Base-by-base conservation (phyloP, 768 basidiomycete genomes). In the Hypholoma sublateritium region DNA sequence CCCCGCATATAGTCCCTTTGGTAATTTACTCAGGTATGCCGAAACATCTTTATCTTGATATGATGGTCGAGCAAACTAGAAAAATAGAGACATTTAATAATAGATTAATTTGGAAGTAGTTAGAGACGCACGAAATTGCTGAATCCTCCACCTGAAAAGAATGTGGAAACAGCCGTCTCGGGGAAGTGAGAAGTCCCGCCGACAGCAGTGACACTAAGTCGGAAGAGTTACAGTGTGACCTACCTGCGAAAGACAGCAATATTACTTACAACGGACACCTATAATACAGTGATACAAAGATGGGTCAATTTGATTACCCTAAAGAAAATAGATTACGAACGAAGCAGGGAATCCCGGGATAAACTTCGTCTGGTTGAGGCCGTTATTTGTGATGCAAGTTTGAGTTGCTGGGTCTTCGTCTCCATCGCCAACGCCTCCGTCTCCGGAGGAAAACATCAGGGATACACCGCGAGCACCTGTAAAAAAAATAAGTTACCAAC, bases 61-160 rank as follows among this genome's bases (percentile, higher is more conserved):
- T 1, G 50, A 11, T 9, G 87, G 87, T 16, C 80, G 80, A n/a
- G 65, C 0, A 64, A 84, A 87, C 83, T 86, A 43, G 7, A 45
- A 22, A n/a, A 22, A 32, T 21, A 36, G 24, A 28, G 39, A 17
- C 32, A n/a, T 24, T 48, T 17, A 39, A 35, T 54, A 13, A 19
- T 41, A 22, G 32, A 14, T 24, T 7, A 34, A 19, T 21, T 36
- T 32, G 50, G 14, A 22, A 39, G 35, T 3, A 55, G n/a, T 5
- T 25, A 22, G 9, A n/a, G 22, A 63, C 77, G 59, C 34, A 87
- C 86, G 52, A 82, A 82, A 59, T 86, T 75, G 67, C 86, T 88
- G 73, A 90, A 91, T 16, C 89, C 88, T 21, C 88, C 88, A 6
- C 87, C 86, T 24, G 87, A 89, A 71, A 86, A 86, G 60, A 74